Percentiles rank a stretch among this genome's conserved stretches.
Conservation (phyloP, 2,329 filamentous ascomycete genomes). For the Curvularia lunata region DNA sequence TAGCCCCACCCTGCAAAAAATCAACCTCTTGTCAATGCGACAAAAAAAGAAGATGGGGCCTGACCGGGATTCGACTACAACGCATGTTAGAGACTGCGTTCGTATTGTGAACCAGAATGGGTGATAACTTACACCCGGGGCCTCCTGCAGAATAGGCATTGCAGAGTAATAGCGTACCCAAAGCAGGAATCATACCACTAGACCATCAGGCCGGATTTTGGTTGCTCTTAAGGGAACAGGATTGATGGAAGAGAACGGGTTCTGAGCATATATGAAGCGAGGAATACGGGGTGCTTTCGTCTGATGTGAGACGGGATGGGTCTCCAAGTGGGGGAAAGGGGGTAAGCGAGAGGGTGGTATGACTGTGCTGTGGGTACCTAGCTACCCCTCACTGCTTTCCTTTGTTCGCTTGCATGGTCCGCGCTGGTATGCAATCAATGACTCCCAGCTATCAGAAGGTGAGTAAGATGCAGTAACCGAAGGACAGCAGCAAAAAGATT, state of each 20-base stretch:
- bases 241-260: conserved; percentile 1
- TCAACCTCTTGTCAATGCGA: not conserved
- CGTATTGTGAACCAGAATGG: conserved; percentile 17
- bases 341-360: not conserved
- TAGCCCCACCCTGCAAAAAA: not conserved
- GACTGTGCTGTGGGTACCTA: not conserved
- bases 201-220: conserved; percentile 18
- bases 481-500: not conserved
- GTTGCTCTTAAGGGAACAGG: not conserved
- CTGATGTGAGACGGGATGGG: not conserved
- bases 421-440: not conserved
- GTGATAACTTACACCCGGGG: conserved; percentile 36
- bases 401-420: not conserved
- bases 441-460: not conserved
- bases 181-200: conserved; percentile 42
- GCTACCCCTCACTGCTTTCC: not conserved
- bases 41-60: conserved; percentile 31
- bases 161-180: conserved; percentile 10
- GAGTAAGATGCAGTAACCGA: not conserved
- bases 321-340: not conserved
- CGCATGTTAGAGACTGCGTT: conserved; percentile 18
- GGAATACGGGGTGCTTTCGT: not conserved
- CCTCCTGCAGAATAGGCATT: conserved; percentile 34
- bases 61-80: conserved; percentile 38
- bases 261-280: not conserved